Percentiles rank a stretch among this genome's conserved stretches.
phyloP scores from a whole-genome alignment of 139 green algal genomes.

The Ettlia oleoabundans region DNA sequence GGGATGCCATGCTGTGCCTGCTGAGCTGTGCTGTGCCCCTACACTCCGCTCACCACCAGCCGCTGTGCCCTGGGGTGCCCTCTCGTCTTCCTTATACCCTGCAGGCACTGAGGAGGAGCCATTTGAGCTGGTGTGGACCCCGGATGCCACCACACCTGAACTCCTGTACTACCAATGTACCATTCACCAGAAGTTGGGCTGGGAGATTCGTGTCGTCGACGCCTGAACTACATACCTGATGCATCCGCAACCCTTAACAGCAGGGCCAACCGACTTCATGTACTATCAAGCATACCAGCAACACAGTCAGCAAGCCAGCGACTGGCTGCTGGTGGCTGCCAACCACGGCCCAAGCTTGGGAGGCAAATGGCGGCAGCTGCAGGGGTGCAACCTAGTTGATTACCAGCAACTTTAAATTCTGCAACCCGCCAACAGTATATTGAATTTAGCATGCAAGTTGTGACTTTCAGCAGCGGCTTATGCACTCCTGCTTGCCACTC shows the following conservation, averaged over 20 bases:
- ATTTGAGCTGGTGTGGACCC: conserved; percentile 26
- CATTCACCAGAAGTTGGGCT: conserved; percentile 34
- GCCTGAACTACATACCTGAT: neutral
- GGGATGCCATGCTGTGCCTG: neutral
- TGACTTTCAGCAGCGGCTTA: no score
- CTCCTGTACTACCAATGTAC: conserved; percentile 5
- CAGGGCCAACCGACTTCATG: no score
- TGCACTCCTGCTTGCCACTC: no score
- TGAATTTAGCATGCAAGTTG: no score
- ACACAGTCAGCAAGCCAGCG: no score
- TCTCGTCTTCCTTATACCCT: neutral
- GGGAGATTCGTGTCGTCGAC: conserved; percentile 17
- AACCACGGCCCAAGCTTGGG: no score
- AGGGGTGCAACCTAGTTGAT: no score
- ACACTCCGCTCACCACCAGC: neutral
- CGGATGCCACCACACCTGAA: conserved; percentile 30
- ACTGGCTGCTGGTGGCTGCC: no score
- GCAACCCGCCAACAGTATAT: no score
- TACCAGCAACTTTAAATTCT: no score
- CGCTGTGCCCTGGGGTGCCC: neutral
- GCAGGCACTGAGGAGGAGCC: conserved; percentile 31
- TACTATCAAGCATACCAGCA: no score
- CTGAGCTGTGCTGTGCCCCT: neutral
- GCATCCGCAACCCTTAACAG: neutral
- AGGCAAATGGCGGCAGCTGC: no score